These are phyloP conservation scores for Aechmea fasciata DNA, from an alignment of 176 grass and related monocot genomes.

Conservation along the genomic window DNA sequence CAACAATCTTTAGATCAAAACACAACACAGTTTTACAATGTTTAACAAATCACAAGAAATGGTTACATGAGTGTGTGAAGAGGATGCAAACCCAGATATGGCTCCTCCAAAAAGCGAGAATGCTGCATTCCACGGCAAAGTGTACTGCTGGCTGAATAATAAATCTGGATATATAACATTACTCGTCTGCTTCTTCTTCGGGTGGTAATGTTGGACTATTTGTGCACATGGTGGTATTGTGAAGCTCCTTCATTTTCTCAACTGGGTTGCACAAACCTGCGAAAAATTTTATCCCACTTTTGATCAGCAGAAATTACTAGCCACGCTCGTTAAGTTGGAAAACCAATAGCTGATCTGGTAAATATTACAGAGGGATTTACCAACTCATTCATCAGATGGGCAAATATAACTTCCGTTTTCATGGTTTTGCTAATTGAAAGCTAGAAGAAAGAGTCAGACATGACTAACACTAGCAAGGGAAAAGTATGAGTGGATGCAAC, in stretches of 20 bases:
- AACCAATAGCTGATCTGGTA: too few relatives aligned
- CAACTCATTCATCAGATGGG: too few relatives aligned
- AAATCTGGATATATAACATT: constrained; percentile 8
- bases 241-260: constrained; percentile 63
- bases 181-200: constrained; percentile 56
- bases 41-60: background rate
- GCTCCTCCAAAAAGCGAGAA: background rate
- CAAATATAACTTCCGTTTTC: too few relatives aligned
- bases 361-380: too few relatives aligned
- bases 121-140: background rate
- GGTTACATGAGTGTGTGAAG: background rate
- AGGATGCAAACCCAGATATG: background rate
- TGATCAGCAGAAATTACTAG: background rate
- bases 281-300: background rate
- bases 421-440: too few relatives aligned
- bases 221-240: constrained; percentile 66
- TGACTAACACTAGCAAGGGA: too few relatives aligned
- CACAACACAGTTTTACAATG: background rate
- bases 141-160: background rate
- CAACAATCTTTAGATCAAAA: background rate
- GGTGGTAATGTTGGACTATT: constrained; percentile 69
- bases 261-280: constrained; percentile 54
- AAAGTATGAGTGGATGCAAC: too few relatives aligned
- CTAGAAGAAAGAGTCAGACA: too few relatives aligned
- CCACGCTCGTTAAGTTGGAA: too few relatives aligned